Evolutionary conservation across 208 protist species (phyloP), one percentile per base, ranked within the genome.

Genomic region (Crithidia brevicula): DNA sequence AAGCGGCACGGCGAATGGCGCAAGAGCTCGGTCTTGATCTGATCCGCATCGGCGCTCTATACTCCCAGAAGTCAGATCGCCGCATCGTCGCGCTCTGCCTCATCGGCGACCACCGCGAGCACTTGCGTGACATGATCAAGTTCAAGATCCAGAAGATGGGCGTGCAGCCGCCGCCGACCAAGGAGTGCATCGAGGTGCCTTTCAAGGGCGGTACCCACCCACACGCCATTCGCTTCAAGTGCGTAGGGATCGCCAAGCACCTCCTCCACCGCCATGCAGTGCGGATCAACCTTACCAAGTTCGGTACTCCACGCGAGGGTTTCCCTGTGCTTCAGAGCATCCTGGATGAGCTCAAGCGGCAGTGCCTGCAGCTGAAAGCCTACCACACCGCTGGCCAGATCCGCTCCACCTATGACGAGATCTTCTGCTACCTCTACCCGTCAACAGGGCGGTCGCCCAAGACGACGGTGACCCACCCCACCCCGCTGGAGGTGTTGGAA

Each of bases 171-270:
- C 88, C 87, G 22, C 87, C 79, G 25, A 86, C 79, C 28, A 71
- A 72, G 67, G 72, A 71, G 53, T 89, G 81, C 40, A 74, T 96
- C 28, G 91, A 96, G 70, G 91, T 96, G 34, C 81, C 83, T 45
- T 96, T 96, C 59, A 85, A 85, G 47, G 91, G 91, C 31, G 88
- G 85, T 36, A 96, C 87, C 1, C 88, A 94, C 64, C 87, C 91
- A 9, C 91, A 96, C 65, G 88, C 79, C 15, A 91, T 96, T 31
- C 91, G 91, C 56, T 92, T 96, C 75, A 96, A 96, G 75, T 79
- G 74, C 40, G 78, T 89, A 25, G 91, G 87, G 43, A 80, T 96
- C 45, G 88, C 88, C 4, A 92, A 92, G 67, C 83, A 88, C 54
- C 66, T 96, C 11, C 74, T 96, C 4, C 91, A 82, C 34, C 80